Conservation (phyloP, 108 stramenopile genomes). For the Nitzschia sp. region DNA sequence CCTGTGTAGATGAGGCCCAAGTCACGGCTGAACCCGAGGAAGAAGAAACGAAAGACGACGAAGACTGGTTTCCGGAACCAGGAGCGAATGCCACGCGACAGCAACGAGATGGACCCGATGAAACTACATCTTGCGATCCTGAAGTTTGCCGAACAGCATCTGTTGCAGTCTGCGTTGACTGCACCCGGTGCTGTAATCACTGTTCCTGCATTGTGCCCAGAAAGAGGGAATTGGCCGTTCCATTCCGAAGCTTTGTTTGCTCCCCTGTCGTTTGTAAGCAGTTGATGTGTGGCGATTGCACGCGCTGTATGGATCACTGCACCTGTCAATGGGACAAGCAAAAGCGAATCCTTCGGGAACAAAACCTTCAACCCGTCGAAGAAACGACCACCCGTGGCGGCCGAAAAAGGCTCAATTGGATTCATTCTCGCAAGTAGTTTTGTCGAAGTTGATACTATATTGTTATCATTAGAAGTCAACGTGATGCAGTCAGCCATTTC, state of each 20-base stretch:
- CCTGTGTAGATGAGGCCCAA: too few species aligned
- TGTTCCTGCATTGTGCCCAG: background rate
- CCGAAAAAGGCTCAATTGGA: too few species aligned
- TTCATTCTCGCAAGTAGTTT: too few species aligned
- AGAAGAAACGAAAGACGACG: background rate
- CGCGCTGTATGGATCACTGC: conserved; percentile 8
- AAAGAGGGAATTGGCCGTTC: background rate
- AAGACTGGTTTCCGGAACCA: conserved; percentile 4
- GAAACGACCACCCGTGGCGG: too few species aligned
- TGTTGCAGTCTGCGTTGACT: conserved; percentile 7
- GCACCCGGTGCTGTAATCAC: conserved; percentile 2
- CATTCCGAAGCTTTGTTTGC: background rate
- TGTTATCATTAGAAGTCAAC: too few species aligned
- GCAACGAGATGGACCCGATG: background rate
- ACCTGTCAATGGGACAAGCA: conserved; percentile 9
- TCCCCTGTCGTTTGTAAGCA: conserved; percentile 9
- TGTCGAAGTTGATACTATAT: too few species aligned
- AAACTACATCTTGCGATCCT: conserved; percentile 3
- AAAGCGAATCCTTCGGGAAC: background rate
- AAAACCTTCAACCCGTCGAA: too few species aligned
- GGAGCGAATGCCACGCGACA: background rate
- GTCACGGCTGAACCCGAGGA: too few species aligned
- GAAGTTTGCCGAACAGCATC: conserved; percentile 4
- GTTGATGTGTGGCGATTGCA: conserved; percentile 13
- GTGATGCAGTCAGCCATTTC: too few species aligned